Conservation (phyloP, 2,329 filamentous ascomycete species). For the Thyridium curvatum region DNA sequence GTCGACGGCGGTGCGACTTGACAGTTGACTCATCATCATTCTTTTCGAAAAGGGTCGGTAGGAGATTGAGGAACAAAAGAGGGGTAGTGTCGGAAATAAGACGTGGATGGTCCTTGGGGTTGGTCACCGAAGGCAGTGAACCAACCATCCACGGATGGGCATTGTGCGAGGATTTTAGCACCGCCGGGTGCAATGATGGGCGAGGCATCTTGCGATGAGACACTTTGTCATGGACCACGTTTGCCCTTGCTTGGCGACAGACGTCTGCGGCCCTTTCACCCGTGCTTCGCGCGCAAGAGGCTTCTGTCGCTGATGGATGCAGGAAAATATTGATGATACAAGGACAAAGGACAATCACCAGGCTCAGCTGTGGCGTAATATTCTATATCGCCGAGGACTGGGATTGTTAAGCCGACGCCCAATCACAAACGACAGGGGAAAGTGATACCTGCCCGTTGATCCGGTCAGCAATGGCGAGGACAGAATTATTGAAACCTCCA, state of each 20-base stretch:
- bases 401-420: slow-evolving; percentile 16
- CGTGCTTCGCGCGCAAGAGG: background rate
- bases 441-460: slow-evolving; percentile 12
- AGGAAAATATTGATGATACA: slow-evolving; percentile 1
- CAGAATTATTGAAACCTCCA: too few species aligned
- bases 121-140: too few species aligned
- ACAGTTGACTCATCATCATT: too few species aligned
- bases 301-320: background rate
- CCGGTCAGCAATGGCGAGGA: slow-evolving; percentile 13
- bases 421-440: slow-evolving; percentile 17
- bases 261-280: background rate
- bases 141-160: too few species aligned
- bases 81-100: too few species aligned
- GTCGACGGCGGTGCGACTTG: too few species aligned
- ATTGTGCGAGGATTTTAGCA: too few species aligned
- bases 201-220: background rate
- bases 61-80: too few species aligned
- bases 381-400: slow-evolving; percentile 14
- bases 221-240: background rate
- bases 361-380: slow-evolving; percentile 31
- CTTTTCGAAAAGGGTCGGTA: too few species aligned
- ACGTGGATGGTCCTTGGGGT: too few species aligned
- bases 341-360: slow-evolving; percentile 2
- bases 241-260: background rate
- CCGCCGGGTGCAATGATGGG: too few species aligned